Base-by-base conservation (phyloP, 441 rosid species). In the Croton setiger region DNA sequence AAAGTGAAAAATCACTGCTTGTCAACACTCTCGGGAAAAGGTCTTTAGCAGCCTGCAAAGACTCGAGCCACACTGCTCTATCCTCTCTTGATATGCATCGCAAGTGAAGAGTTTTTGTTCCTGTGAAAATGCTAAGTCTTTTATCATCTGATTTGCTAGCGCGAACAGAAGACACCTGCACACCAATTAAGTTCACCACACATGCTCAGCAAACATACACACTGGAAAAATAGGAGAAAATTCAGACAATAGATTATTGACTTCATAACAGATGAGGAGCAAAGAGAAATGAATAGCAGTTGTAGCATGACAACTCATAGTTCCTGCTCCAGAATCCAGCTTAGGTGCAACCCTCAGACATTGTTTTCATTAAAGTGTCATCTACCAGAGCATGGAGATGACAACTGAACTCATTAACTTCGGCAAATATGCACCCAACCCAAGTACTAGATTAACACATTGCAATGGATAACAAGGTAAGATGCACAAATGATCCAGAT, bases 111-210 rank as follows among this genome's bases (percentile, higher is more conserved):
- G 98, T 93, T 78, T 93, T 93, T 27, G 97, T 89, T 70, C 98
- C 98, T 0, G 97, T 88, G 80, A 89, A 91, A 79, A 93, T 88
- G 45, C 88, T 80, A 60, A 93, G 89, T 85, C 98, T 86, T 75
- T 89, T 93, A 70, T 93, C 98, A 77, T 93, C 97, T 51, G 98
- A 91, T 78, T 88, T 91, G 78, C 97, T 93, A 21, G 92, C 88
- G 37, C 97, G 92, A 68, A 91, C 78, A 17, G 98, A 91, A 74
- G 98, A 88, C 73, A 93, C 98, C 98, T 92, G 84, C 66, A 68
- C 61, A 69, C 56, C 62, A 72, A n/a, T 57, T 63, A 49, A 47
- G 53, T 51, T 20, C 59, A 55, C 35, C 20, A n/a, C 63, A 9
- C 35, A 21, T 44, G 60, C 61, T 68, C 74, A 73, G 70, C 35